Base-by-base conservation (phyloP, 2,329 filamentous ascomycete species). In the Grosmannia huntii region DNA sequence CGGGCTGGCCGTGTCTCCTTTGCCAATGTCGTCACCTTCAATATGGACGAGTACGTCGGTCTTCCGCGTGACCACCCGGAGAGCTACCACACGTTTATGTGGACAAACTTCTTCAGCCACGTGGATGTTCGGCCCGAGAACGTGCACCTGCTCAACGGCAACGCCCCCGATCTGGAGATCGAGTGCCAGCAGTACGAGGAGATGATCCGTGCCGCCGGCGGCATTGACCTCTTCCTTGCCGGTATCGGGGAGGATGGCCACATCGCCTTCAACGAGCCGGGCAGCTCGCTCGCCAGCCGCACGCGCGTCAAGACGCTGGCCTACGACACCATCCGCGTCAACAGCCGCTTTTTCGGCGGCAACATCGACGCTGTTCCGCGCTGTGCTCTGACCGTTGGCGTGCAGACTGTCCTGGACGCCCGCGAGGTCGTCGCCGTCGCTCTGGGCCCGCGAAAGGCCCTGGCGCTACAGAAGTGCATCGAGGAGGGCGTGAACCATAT, bases 81-180 rank as follows among this genome's bases (percentile, higher is more conserved):
- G 68, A 86, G 82, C 68, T 90, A 90, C 71, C 86, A 90, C 74
- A 84, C 82, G 66, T 91, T 89, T 75, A 90, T 90, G 87, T 89
- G 87, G 77, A 84, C 83, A 71, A 79, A 90, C 71, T 87, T 90
- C 73, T 90, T 91, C 74, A 84, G 83, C 50, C 86, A 77, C 62
- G 81, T 90, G 64, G 83, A 90, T 68, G 82, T 90, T 61, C 76
- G 80, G 57, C 86, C 86, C 0, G 75, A 77, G 61, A 88, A 76
- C 61, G 82, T 89, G 63, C 82, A 90, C 68, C 86, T 90, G 65
- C 77, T 90, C 21, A 79, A 89, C 66, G 86, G 86, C 64, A 89
- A 88, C 65, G 86, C 86, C 0, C 71, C 78, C 4, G 82, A 89
- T 65, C 77, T 89, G 5, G 80, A 83, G 61, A 80, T 79, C 53